Evolutionary conservation across 768 basidiomycete species (phyloP).

Genomic region (Hypholoma fasciculare): DNA sequence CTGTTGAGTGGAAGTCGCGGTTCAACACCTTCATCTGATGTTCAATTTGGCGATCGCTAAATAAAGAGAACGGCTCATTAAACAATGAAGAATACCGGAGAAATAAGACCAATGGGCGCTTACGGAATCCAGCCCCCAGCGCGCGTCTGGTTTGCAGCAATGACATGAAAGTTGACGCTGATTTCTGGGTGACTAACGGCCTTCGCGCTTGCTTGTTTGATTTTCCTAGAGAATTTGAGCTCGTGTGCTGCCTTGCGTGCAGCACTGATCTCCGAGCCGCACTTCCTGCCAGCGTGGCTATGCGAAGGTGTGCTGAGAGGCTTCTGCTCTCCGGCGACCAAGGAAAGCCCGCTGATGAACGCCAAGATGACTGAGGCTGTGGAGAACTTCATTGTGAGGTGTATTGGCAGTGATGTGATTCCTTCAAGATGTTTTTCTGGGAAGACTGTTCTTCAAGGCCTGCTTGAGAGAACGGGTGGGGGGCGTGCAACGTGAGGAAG

Average conservation of each 20-base stretch:
- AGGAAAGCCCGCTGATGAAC: not conserved
- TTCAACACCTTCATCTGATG: constrained; percentile 41
- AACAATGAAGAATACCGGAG: too few species aligned
- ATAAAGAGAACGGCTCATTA: too few species aligned
- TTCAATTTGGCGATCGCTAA: constrained; percentile 16
- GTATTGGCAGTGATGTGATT: not conserved
- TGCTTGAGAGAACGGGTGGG: not conserved
- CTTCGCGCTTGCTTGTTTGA: not conserved
- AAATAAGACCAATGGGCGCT: constrained; percentile 2
- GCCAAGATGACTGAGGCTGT: not conserved
- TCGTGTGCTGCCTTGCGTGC: constrained; percentile 5
- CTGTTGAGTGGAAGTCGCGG: constrained; percentile 29
- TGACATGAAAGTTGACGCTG: constrained; percentile 28
- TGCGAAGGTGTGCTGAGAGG: not conserved
- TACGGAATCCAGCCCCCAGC: constrained; percentile 37
- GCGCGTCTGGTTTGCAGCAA: constrained; percentile 24
- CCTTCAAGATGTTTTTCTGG: not conserved
- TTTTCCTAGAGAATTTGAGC: not conserved
- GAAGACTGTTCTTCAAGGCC: not conserved
- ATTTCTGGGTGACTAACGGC: constrained; percentile 3
- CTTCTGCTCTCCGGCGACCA: not conserved
- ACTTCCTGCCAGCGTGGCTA: not conserved
- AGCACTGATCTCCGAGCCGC: constrained; percentile 6
- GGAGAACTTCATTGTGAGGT: constrained; percentile 3
- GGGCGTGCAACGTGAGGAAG: constrained; percentile 6